Evolutionary conservation across 2,329 filamentous ascomycete genomes (phyloP).

Genomic region (Gnomoniopsis sp.): DNA sequence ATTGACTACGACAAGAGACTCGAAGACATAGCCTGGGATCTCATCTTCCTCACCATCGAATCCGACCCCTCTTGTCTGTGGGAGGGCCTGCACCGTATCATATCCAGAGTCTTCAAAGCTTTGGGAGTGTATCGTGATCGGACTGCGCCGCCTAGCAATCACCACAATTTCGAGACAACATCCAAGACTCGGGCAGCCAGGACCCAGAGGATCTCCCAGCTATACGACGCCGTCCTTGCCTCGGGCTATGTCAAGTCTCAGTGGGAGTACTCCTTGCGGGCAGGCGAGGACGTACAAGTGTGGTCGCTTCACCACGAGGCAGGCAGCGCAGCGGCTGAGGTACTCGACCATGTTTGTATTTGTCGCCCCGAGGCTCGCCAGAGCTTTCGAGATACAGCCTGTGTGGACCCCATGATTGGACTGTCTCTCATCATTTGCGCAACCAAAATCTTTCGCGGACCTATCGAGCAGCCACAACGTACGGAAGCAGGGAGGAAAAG

Average conservation of each 20-base stretch:
- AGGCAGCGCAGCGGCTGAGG: background rate
- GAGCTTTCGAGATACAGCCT: background rate
- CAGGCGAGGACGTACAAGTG: background rate
- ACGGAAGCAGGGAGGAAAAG: background rate
- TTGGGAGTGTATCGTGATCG: background rate
- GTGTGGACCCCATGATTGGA: background rate
- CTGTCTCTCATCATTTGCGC: background rate
- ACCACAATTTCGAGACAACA: background rate
- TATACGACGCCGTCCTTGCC: background rate
- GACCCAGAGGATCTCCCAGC: background rate
- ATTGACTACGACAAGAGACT: constrained; percentile 3
- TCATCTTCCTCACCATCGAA: background rate
- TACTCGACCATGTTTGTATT: background rate
- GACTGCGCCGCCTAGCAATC: background rate
- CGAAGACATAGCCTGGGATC: background rate
- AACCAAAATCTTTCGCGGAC: background rate
- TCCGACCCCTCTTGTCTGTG: background rate
- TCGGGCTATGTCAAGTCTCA: background rate
- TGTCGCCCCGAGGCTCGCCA: background rate
- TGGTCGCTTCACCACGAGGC: background rate
- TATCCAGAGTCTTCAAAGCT: background rate
- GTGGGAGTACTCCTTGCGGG: background rate
- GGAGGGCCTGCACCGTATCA: background rate
- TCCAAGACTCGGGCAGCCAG: background rate
- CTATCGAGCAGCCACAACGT: background rate